These are phyloP conservation scores for Aspergillus pseudoviridinutans DNA, from an alignment of 2,329 filamentous ascomycete genomes.

Conservation along the genomic window DNA sequence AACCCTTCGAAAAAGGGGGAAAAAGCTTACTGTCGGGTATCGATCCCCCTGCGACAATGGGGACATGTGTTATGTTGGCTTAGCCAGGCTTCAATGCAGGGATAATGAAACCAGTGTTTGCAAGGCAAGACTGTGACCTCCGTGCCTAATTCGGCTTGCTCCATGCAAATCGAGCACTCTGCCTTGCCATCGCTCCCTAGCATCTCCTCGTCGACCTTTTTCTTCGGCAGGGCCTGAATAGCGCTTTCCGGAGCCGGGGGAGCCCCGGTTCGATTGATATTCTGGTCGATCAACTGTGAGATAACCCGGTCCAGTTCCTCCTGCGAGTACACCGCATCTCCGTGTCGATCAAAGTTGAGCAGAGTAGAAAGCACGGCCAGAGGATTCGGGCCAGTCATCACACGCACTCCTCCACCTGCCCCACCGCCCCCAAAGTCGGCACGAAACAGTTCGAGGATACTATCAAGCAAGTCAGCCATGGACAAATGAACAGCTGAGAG, in stretches of 20 bases:
- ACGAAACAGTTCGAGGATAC: constrained; percentile 28
- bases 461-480: constrained; percentile 12
- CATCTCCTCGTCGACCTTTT: constrained; percentile 66
- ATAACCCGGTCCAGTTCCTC: constrained; percentile 88
- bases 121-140: constrained; percentile 78
- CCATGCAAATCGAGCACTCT: constrained; percentile 95
- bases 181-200: constrained; percentile 62
- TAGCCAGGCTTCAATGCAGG: constrained; percentile 79
- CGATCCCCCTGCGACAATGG: constrained; percentile 43
- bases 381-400: constrained; percentile 30
- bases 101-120: constrained; percentile 87
- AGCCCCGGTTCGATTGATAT: constrained; percentile 68
- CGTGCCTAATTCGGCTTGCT: constrained; percentile 68
- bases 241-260: constrained; percentile 74
- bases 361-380: constrained; percentile 45
- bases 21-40: constrained; percentile 21
- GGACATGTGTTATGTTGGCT: constrained; percentile 91
- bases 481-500: neutral
- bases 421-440: constrained; percentile 13
- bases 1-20: neutral
- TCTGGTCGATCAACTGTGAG: constrained; percentile 80
- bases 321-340: constrained; percentile 86
- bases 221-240: constrained; percentile 69
- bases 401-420: constrained; percentile 15
- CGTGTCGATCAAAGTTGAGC: constrained; percentile 46